Conservation (phyloP, 257 asterid species). For the Sherardia arvensis region DNA sequence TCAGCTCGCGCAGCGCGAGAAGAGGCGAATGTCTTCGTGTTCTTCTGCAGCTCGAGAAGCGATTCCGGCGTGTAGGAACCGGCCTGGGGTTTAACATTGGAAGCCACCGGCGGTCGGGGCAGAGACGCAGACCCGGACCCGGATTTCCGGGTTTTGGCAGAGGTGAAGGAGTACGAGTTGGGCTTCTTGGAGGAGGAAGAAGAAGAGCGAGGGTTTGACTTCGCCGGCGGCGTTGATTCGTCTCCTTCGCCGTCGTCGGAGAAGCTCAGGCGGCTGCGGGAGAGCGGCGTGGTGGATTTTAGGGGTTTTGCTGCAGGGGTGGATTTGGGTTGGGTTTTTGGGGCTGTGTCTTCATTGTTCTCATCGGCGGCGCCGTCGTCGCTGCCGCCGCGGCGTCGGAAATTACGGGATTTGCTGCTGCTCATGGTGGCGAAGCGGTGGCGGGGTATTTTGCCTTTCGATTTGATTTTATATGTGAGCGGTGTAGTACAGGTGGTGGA, state of each 20-base stretch:
- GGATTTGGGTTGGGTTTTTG: conserved; percentile 24
- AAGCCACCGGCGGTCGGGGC: conserved; percentile 36
- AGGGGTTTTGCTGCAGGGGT: conserved; percentile 44
- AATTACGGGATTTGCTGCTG: conserved; percentile 58
- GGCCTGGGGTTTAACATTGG: conserved; percentile 92
- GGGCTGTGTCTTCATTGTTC: conserved; percentile 12
- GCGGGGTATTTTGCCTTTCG: neutral
- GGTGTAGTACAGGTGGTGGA: too few species aligned
- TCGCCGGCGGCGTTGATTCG: conserved; percentile 33
- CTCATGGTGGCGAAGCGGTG: conserved; percentile 11
- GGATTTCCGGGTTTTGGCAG: conserved; percentile 46
- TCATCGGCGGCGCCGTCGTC: conserved; percentile 41
- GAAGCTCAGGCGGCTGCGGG: conserved; percentile 69
- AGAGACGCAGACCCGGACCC: conserved; percentile 18
- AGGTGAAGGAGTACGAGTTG: conserved; percentile 22
- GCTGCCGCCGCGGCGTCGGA: conserved; percentile 83
- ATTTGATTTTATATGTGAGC: neutral
- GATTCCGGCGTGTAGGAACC: conserved; percentile 89
- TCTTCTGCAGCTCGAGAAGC: conserved; percentile 91
- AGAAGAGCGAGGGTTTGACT: conserved; percentile 43
- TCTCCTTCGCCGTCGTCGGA: conserved; percentile 66
- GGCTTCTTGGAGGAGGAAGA: conserved; percentile 48
- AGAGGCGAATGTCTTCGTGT: conserved; percentile 63
- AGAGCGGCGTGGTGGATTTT: conserved; percentile 32
- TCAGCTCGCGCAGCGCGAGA: conserved; percentile 39